phyloP scores from a whole-genome alignment of 805 yeast genomes.

The Teunomyces gatunensis region DNA sequence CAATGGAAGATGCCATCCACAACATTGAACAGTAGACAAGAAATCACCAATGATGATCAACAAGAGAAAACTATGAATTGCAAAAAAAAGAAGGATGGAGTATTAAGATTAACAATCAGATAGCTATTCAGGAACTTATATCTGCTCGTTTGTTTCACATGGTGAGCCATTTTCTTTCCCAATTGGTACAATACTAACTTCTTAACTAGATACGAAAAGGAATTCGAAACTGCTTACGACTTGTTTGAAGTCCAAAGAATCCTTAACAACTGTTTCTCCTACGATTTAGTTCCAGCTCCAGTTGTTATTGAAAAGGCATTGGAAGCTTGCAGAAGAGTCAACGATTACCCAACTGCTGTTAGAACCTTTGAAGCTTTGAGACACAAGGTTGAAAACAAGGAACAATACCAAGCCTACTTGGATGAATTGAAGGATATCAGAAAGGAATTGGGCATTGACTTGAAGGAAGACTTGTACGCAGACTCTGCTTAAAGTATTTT shows the following conservation, averaged over 20 bases:
- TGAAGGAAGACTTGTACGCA: slow-evolving; percentile 80
- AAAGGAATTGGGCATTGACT: slow-evolving; percentile 87
- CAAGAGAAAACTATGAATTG: neutral
- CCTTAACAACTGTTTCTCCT: slow-evolving; percentile 95
- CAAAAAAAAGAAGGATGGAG: no score
- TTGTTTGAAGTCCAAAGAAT: slow-evolving; percentile 68
- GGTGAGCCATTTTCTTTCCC: neutral
- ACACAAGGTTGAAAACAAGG: slow-evolving; percentile 91
- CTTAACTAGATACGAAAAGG: slow-evolving; percentile 74
- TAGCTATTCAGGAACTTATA: neutral
- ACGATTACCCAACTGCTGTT: slow-evolving; percentile 97
- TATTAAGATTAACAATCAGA: neutral
- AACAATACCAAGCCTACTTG: slow-evolving; percentile 93
- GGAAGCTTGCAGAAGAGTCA: slow-evolving; percentile 97
- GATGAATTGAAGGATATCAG: slow-evolving; percentile 91
- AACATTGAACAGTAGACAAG: no score
- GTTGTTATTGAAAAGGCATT: slow-evolving; percentile 92
- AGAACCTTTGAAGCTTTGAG: slow-evolving; percentile 97
- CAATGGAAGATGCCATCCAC: no score
- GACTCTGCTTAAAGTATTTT: slow-evolving; percentile 21
- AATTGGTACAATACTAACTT: slow-evolving; percentile 23
- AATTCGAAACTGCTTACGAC: slow-evolving; percentile 82
- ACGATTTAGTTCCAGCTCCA: slow-evolving; percentile 98
- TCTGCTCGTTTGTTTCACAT: neutral
- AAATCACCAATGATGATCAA: no score